These are phyloP conservation scores for Sporothrix brunneoviolacea DNA, from an alignment of 2,329 filamentous ascomycete species.

Conservation along the genomic window DNA sequence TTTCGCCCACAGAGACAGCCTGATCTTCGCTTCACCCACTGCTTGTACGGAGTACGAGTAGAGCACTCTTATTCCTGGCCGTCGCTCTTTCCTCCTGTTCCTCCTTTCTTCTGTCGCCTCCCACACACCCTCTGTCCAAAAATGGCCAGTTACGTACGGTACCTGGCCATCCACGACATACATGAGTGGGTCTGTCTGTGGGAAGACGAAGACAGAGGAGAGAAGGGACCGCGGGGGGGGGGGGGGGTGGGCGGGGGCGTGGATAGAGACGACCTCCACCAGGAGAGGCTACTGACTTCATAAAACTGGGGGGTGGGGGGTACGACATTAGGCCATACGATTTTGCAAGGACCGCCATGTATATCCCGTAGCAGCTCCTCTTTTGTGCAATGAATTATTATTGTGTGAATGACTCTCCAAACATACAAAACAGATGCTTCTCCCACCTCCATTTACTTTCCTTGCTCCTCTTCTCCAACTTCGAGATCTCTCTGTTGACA, in stretches of 20 bases:
- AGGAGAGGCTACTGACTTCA: neutral
- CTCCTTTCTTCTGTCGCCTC: conserved; percentile 1
- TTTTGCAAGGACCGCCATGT: conserved; percentile 13
- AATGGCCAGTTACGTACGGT: neutral
- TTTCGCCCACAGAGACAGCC: too few relatives aligned
- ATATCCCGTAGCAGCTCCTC: neutral
- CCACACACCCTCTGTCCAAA: neutral
- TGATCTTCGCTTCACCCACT: too few relatives aligned
- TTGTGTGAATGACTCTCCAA: conserved; percentile 11
- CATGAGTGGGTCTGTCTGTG: conserved; percentile 8
- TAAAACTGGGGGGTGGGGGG: conserved; percentile 7
- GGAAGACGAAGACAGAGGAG: neutral
- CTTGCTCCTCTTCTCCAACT: neutral
- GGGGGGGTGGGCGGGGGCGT: conserved; percentile 3
- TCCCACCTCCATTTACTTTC: conserved; percentile 13
- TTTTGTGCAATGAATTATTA: neutral
- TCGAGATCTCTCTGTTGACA: neutral
- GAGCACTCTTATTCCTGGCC: neutral
- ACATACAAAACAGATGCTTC: conserved; percentile 20
- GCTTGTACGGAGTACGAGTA: too few relatives aligned
- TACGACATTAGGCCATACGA: conserved; percentile 14
- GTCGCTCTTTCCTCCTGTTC: neutral
- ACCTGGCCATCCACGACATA: conserved; percentile 16
- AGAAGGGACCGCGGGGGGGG: conserved; percentile 1
- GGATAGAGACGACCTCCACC: neutral